These are phyloP conservation scores for Arthrobotrys megalospora DNA, from an alignment of 2,329 filamentous ascomycete genomes.

Conservation along the genomic window DNA sequence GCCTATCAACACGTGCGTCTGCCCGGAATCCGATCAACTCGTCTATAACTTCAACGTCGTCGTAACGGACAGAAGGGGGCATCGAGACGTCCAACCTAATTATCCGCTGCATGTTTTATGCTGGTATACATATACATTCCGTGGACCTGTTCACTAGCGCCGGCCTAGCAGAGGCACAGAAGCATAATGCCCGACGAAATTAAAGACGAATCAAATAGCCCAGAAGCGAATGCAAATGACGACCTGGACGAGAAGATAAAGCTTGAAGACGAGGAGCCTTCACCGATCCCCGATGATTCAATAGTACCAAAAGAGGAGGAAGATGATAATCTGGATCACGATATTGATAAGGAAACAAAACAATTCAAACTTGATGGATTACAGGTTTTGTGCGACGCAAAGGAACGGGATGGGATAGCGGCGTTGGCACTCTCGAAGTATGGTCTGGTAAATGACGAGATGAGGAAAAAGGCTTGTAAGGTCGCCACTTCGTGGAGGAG, in stretches of 20 bases:
- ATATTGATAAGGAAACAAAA: constrained; percentile 51
- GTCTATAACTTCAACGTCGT: constrained; percentile 11
- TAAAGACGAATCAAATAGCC: constrained; percentile 41
- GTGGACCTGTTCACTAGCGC: background rate
- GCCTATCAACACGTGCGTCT: constrained; percentile 43
- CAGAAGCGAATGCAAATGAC: background rate
- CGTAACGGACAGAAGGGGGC: background rate
- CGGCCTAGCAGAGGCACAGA: background rate
- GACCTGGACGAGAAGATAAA: constrained; percentile 39
- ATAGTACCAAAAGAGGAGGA: constrained; percentile 21
- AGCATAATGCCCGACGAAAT: constrained; percentile 61
- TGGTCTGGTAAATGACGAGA: constrained; percentile 64
- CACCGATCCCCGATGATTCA: constrained; percentile 61
- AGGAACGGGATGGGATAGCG: constrained; percentile 62
- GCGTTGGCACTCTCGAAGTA: constrained; percentile 62
- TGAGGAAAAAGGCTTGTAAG: constrained; percentile 64
- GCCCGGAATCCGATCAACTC: background rate
- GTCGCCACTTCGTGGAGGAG: background rate
- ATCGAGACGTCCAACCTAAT: constrained; percentile 21
- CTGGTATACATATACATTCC: background rate
- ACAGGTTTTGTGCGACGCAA: constrained; percentile 61
- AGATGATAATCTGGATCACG: constrained; percentile 6
- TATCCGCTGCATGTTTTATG: constrained; percentile 1
- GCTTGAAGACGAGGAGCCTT: constrained; percentile 61
- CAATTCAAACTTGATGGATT: constrained; percentile 62